Percentiles rank a stretch among this genome's conserved stretches.
Conservation (phyloP, 345 rosid species). For the Arabidopsis suecica region DNA sequence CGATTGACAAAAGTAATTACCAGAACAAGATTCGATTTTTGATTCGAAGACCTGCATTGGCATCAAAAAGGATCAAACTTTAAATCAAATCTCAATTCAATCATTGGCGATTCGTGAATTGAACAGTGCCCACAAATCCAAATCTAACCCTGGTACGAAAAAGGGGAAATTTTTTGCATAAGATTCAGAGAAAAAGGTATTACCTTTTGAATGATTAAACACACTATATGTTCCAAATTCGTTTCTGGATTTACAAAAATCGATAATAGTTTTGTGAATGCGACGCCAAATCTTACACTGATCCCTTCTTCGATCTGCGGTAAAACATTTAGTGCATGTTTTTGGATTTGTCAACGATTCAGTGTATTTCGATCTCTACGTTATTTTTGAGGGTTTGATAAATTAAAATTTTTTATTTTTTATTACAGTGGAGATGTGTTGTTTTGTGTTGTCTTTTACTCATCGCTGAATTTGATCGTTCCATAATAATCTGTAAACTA, state of each 20-base stretch:
- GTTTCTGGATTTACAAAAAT: slow-evolving; percentile 20
- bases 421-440: slow-evolving; percentile 28
- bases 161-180: background rate
- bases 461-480: background rate
- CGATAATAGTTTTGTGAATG: slow-evolving; percentile 28
- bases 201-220: slow-evolving; percentile 32
- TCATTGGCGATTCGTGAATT: slow-evolving; percentile 23
- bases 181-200: slow-evolving; percentile 13
- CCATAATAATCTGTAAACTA: no score
- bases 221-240: slow-evolving; percentile 20
- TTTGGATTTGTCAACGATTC: slow-evolving; percentile 36
- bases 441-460: background rate
- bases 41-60: slow-evolving; percentile 34
- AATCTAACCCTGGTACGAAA: slow-evolving; percentile 14
- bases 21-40: slow-evolving; percentile 17
- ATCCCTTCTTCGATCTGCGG: slow-evolving; percentile 36
- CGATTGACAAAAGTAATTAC: slow-evolving; percentile 22
- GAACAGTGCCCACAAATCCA: slow-evolving; percentile 34
- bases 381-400: slow-evolving; percentile 6
- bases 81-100: slow-evolving; percentile 35
- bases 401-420: slow-evolving; percentile 2
- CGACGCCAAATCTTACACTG: slow-evolving; percentile 26
- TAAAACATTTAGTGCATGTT: slow-evolving; percentile 25
- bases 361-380: background rate
- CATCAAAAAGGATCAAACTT: slow-evolving; percentile 24